Evolutionary conservation across 305 asterid species (phyloP), one percentile per base, ranked within the genome.

Genomic region (Fraxinus greggii): DNA sequence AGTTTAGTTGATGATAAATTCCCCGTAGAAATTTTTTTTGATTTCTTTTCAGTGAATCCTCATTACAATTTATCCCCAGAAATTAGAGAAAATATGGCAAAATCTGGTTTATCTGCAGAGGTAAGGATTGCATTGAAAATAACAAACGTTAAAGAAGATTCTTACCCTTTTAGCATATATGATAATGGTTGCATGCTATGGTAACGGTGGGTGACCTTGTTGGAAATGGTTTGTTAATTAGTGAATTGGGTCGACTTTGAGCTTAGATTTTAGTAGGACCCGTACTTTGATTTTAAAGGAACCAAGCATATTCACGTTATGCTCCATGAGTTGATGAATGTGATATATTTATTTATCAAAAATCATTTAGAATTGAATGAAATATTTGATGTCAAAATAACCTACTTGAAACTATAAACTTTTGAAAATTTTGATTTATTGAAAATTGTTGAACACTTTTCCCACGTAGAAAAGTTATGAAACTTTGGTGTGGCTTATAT

Each of bases 21-120:
- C 78, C 97, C 97, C 21, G 42, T 82, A 6, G 86, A 82, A 24
- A 84, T 84, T 84, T 93, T 95, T 48, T 95, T 81, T 78, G 90
- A 91, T 83, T 93, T 88, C 92, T 95, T 93, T 86, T 88, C 97
- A 4, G 86, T 95, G 91, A 90, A 92, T 86, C 97, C 95, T 23
- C 69, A 92, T 83, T 81, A 51, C 59, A 83, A 86, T 51, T 86
- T 95, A 78, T 91, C 98, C 48, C 78, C 84, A 51, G 90, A 92
- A 65, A 85, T 93, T 87, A 91, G 93, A 85, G 92, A 91, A 61
- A 77, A 5, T 76, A 84, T 92, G 75, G 84, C 89, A 54, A 86
- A 90, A 80, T 89, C 95, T 65, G 97, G 97, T 77, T 88, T 92
- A 79, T 89, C 94, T 81, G 90, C 93, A 56, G 89, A 89, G 93